These are phyloP conservation scores for Ceratobasidium sp. DNA, from an alignment of 1,284 basidiomycete species.

Conservation along the genomic window DNA sequence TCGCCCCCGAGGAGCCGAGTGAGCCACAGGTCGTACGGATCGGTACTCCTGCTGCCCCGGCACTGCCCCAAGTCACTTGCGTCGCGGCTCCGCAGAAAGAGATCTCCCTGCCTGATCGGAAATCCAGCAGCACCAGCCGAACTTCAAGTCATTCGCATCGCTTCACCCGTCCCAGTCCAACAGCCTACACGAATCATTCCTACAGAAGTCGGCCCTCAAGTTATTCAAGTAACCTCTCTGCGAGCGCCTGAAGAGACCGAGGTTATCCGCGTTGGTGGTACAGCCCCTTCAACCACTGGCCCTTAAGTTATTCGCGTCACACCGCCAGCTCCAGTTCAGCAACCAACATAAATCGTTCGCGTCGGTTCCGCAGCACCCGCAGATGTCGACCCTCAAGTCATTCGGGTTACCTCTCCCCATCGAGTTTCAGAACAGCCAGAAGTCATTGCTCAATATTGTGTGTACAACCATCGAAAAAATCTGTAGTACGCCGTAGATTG, in stretches of 20 bases:
- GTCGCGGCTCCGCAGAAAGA: conserved; percentile 37
- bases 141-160: conserved; percentile 34
- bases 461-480: too few relatives aligned
- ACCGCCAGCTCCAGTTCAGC: conserved; percentile 22
- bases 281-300: conserved; percentile 8
- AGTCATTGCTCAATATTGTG: too few relatives aligned
- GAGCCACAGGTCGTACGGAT: conserved; percentile 38
- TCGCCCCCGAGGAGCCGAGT: neutral
- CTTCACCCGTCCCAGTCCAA: conserved; percentile 21
- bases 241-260: conserved; percentile 28
- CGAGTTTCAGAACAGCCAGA: conserved; percentile 22
- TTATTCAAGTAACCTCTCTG: conserved; percentile 36
- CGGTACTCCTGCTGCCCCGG: conserved; percentile 23
- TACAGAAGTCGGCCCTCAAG: conserved; percentile 34
- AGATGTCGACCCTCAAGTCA: conserved; percentile 33
- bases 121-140: conserved; percentile 2
- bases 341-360: conserved; percentile 44
- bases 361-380: conserved; percentile 16
- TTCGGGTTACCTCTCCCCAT: conserved; percentile 36
- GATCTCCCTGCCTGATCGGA: conserved; percentile 7
- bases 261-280: conserved; percentile 43
- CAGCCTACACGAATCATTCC: conserved; percentile 30
- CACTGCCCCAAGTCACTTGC: conserved; percentile 42
- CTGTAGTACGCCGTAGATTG: too few relatives aligned
- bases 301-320: conserved; percentile 45